Evolutionary conservation across 768 basidiomycete species (phyloP), one percentile per base, ranked within the genome.

Genomic region (Amylocystis lapponica): DNA sequence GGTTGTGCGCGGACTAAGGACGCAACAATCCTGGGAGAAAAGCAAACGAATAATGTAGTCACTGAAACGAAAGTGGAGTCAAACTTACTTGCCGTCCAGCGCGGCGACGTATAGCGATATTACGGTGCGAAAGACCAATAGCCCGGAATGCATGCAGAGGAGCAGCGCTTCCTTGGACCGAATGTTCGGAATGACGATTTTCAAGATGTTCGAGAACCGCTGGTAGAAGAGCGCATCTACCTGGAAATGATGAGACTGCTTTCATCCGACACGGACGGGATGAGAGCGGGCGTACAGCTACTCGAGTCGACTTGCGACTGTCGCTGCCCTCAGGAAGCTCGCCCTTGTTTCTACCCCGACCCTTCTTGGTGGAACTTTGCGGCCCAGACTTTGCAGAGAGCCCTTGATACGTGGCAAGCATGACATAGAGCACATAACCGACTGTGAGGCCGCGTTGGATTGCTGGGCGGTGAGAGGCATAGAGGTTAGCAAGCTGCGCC

Each of bases 51-150:
- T 19, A 33, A 52, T 32, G 51, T 25, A 41, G n/a, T 21, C 12
- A 30, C 40, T 25, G 22, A 26, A 35, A 23, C 7, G 35, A 22
- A 27, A 9, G 7, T 31, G 26, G 22, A 36, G 30, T 40, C 20
- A 29, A 37, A 47, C 54, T 50, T 23, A 89, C 86, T 79, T 84
- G 63, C 95, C 95, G 58, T 98, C 95, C 36, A 98, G 72, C 17
- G 86, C 79, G 5, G 95, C 95, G 36, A 99, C 92, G 57, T 96
- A 97, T 14, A 99, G 69, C 13, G 90, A 94, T 35, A 98, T 83
- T 2, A 88, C 83, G 3, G 95, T 98, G 52, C 95, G 70, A 51
- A 89, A 85, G 12, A 98, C 72, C 41, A 99, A 76, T 45, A 99
- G 72, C 56, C 82, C 80, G 12, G 92, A 89, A 64, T 98, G 94